These are phyloP conservation scores for Aspergillus tanneri DNA, from an alignment of 2,329 filamentous ascomycete genomes.

Conservation along the genomic window DNA sequence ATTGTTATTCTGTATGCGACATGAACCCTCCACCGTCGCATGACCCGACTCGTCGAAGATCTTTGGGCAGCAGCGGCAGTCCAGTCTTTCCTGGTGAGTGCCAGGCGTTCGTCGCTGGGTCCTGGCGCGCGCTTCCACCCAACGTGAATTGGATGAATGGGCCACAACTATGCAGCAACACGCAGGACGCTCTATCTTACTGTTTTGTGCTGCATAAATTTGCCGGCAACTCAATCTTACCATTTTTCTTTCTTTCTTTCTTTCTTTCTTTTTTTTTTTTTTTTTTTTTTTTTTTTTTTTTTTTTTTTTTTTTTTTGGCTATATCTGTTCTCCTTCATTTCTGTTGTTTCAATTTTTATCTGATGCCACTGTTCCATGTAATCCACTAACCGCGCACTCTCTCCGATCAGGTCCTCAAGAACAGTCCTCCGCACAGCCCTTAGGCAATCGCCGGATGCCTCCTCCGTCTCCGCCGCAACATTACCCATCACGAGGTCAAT, in stretches of 20 bases:
- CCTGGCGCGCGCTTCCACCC: conserved; percentile 6
- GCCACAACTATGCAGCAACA: neutral
- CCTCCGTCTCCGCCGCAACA: conserved; percentile 53
- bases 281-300: neutral
- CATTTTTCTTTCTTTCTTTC: conserved; percentile 2
- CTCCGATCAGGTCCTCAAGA: conserved; percentile 29
- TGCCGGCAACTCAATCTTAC: too few species aligned
- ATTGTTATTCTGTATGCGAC: conserved; percentile 26
- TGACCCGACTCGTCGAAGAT: conserved; percentile 36
- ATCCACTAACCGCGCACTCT: conserved; percentile 13
- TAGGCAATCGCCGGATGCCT: conserved; percentile 49
- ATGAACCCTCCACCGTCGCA: conserved; percentile 38
- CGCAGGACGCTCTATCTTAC: neutral
- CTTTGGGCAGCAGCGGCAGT: conserved; percentile 39
- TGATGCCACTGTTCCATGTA: neutral
- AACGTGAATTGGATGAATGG: neutral
- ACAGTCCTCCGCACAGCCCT: conserved; percentile 33
- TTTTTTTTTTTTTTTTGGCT: neutral
- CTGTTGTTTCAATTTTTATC: neutral
- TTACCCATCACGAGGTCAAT: conserved; percentile 43
- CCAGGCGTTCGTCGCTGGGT: conserved; percentile 16
- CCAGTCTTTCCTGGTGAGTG: conserved; percentile 40
- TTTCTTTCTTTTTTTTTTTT: neutral
- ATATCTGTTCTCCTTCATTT: neutral
- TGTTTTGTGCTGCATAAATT: too few species aligned